Evolutionary conservation across 108 stramenopile species (phyloP), one percentile per base, ranked within the genome.

Genomic region (Cyclotella choctawhatcheeana): DNA sequence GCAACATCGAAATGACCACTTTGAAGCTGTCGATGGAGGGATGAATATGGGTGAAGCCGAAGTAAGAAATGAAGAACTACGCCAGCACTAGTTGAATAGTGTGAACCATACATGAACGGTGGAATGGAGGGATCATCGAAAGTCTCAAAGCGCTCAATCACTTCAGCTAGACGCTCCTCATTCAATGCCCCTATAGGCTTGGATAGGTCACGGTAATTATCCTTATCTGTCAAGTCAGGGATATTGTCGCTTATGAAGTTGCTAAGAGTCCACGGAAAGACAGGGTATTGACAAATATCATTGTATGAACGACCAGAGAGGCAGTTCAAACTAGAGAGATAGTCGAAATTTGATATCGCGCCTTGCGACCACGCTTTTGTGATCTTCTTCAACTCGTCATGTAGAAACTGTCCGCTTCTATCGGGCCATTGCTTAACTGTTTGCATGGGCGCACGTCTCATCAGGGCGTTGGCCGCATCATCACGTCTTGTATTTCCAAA

Each of bases 251-350:
- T 92, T 5, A 74, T 74, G 84, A 97, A 99, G 69, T 99, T 96
- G 14, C 93, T 82, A 0, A 99, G 75, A 20, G 99, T 97, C 99
- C 99, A 99, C 2, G 99, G 99, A 54, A 99, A 89, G 29, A 99
- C 97, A 13, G 99, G 99, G 66, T 99, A 99, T 76, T 99, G 98
- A 54, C 93, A 93, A n/a, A 97, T 88, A 68, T 98, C 97, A 78
- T 97, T 97, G 72, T 91, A 97, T 50, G 92, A 93, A 27, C 99
- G 77, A 7, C 99, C 99, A 8, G 99, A 96, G 35, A 98, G 79
- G 34, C 91, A 87, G 76, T 99, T 99, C 68, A 98, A 77, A 63
- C 91, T 85, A 58, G 97, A 85, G 14, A 99, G 74, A 74, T 98
- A 99, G 64, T 98, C 99, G 67, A 99, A 99, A 71, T 98, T 99